Conservation (phyloP, 1,284 basidiomycete genomes). For the Exobasidium rhododendri region DNA sequence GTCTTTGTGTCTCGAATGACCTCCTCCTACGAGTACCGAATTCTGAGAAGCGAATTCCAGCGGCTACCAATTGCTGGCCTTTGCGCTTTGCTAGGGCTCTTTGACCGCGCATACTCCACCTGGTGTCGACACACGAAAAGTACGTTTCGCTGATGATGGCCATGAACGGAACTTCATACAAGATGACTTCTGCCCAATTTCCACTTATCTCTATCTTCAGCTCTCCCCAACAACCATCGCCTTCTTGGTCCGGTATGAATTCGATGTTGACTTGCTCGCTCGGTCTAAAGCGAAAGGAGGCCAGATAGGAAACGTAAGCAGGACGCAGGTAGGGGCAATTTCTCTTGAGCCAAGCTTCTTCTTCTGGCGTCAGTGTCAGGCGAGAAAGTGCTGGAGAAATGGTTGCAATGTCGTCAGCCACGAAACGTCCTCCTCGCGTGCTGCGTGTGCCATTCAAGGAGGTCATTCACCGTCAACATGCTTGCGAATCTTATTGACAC, state of each 20-base stretch:
- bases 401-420: too few relatives aligned
- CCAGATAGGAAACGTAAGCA: slow-evolving; percentile 75
- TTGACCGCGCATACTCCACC: slow-evolving; percentile 81
- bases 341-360: slow-evolving; percentile 67
- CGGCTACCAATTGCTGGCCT: slow-evolving; percentile 65
- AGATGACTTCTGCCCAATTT: slow-evolving; percentile 81
- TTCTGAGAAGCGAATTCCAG: slow-evolving; percentile 77
- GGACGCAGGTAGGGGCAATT: slow-evolving; percentile 74
- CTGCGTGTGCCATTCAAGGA: neutral
- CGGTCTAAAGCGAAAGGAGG: slow-evolving; percentile 71
- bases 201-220: slow-evolving; percentile 74
- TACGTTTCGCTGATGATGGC: slow-evolving; percentile 77
- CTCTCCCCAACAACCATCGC: slow-evolving; percentile 62
- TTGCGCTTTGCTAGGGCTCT: slow-evolving; percentile 66
- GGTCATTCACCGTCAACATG: slow-evolving; percentile 61
- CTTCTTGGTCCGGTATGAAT: slow-evolving; percentile 62
- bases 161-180: slow-evolving; percentile 96
- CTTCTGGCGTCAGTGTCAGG: slow-evolving; percentile 65
- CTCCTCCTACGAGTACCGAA: slow-evolving; percentile 88
- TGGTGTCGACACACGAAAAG: slow-evolving; percentile 67
- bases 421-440: neutral
- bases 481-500: slow-evolving; percentile 65
- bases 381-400: slow-evolving; percentile 64
- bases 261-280: slow-evolving; percentile 68
- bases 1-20: slow-evolving; percentile 74